Percentiles rank a stretch among this genome's conserved stretches.
These are phyloP conservation scores for Cercospora zeae-maydis DNA, from an alignment of 2,329 filamentous ascomycete genomes.

Conservation along the genomic window DNA sequence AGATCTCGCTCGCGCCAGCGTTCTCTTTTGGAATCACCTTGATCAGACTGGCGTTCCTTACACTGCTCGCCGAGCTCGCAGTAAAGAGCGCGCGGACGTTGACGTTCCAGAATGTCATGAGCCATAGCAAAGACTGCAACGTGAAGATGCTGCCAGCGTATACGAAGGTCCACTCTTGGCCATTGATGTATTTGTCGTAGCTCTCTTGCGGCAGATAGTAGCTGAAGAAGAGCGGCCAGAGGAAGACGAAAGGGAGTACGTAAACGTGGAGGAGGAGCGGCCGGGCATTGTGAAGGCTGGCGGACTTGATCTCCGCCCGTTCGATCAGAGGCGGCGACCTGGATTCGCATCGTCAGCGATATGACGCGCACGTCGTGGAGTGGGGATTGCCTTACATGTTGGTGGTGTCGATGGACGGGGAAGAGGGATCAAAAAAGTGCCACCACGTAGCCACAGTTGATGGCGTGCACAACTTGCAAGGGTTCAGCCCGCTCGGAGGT, in stretches of 20 bases:
- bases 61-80: constrained; percentile 63
- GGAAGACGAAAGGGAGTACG: constrained; percentile 84
- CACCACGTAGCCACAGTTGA: constrained; percentile 3
- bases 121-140: constrained; percentile 81
- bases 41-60: constrained; percentile 77
- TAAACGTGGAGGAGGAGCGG: constrained; percentile 79
- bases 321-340: constrained; percentile 63
- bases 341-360: constrained; percentile 6
- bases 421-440: background rate
- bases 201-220: constrained; percentile 78
- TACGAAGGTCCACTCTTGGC: constrained; percentile 97
- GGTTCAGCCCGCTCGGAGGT: constrained; percentile 6
- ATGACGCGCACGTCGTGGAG: background rate
- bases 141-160: constrained; percentile 88
- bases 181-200: constrained; percentile 87
- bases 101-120: constrained; percentile 97
- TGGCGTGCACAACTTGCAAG: background rate
- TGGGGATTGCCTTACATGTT: constrained; percentile 8
- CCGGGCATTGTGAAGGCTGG: constrained; percentile 83
- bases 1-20: constrained; percentile 85
- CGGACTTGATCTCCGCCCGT: constrained; percentile 81
- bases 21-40: constrained; percentile 90
- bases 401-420: constrained; percentile 4
- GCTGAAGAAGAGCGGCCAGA: constrained; percentile 89
- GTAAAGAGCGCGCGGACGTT: constrained; percentile 80